Evolutionary conservation across 495 filamentous ascomycete species (phyloP).

Genomic region (Podospora tetraspora): DNA sequence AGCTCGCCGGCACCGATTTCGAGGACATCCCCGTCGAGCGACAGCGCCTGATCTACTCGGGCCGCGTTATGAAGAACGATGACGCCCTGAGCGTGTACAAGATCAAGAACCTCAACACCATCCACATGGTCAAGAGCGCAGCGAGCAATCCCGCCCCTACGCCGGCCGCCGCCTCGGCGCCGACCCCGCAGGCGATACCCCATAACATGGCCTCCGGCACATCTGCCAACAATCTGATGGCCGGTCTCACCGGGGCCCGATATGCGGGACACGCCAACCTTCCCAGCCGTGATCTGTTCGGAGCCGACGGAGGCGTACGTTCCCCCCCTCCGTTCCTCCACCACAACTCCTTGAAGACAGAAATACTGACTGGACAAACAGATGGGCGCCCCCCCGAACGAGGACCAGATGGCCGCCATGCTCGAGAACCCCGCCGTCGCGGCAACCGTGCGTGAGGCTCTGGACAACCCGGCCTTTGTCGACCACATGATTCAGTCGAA

Average conservation of each 20-base stretch:
- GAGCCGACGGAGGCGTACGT: slow-evolving; percentile 94
- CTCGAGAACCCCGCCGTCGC: slow-evolving; percentile 80
- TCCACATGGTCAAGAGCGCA: slow-evolving; percentile 94
- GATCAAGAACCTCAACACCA: slow-evolving; percentile 91
- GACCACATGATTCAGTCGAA: slow-evolving; percentile 88
- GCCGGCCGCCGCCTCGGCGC: slow-evolving; percentile 46
- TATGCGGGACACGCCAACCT: slow-evolving; percentile 90
- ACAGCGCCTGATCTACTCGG: slow-evolving; percentile 95
- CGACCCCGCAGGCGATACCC: slow-evolving; percentile 60
- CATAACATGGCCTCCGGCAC: slow-evolving; percentile 89
- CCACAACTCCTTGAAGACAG: background rate
- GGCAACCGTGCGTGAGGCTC: slow-evolving; percentile 82
- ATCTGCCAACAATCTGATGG: slow-evolving; percentile 75
- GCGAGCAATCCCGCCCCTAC: slow-evolving; percentile 76
- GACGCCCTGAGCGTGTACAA: slow-evolving; percentile 83
- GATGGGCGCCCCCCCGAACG: slow-evolving; percentile 84
- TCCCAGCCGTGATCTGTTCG: slow-evolving; percentile 84
- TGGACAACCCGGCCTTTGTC: slow-evolving; percentile 86
- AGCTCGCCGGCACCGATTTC: slow-evolving; percentile 72
- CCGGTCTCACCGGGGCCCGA: slow-evolving; percentile 85
- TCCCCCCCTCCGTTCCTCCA: background rate
- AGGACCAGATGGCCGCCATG: slow-evolving; percentile 76
- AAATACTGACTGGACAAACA: slow-evolving; percentile 39
- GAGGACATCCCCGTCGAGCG: slow-evolving; percentile 78
- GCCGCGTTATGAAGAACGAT: slow-evolving; percentile 88